Evolutionary conservation across 225 moss, liverwort and hornwort genomes (phyloP), one percentile per base, ranked within the genome.

Genomic region (Sphagnum contortum): DNA sequence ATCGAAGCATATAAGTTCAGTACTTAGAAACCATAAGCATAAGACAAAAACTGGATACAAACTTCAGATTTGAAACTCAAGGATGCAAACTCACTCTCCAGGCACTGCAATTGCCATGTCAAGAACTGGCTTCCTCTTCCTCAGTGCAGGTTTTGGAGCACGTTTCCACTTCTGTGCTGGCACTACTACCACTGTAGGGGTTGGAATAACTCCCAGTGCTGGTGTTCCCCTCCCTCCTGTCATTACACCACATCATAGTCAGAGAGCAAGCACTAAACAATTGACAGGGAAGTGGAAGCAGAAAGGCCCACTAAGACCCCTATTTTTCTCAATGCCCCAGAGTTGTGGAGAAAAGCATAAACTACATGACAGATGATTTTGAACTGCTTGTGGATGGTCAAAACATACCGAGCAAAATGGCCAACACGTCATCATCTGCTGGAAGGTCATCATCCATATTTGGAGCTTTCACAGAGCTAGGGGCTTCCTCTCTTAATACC

Each of bases 121-220:
- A 66, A 93, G 68, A 3, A 91, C 69, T 75, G 83, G 81, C 77
- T 98, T 98, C 73, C 98, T 83, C 85, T 98, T 98, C 76, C 87
- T 85, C 49, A 67, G 70, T 46, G 73, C 79, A 52, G 77, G 88
- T 71, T 82, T 91, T 55, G 84, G 80, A 70, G 69, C 81, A 76
- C 87, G 78, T 64, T 68, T 87, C 47, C 73, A 66, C 70, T 69
- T 74, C 66, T 79, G 82, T 9, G 73, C 68, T 68, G 76, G 70
- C 5, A 69, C 73, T 5, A 61, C 72, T 65, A 80, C 89, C 64
- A 71, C 82, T 69, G 75, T 80, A 45, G 98, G 91, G 74, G 93
- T 98, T 52, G 89, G 83, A 63, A 79, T 60, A 58, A 98, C 74
- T 62, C 83, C 71, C 64, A 92, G 67, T 64, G 86, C 84, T 6